A percentile compares a stretch with the other conserved stretches of the same genome.
phyloP scores from a whole-genome alignment of 179 eudicot species.

The Carnegiea gigantea region DNA sequence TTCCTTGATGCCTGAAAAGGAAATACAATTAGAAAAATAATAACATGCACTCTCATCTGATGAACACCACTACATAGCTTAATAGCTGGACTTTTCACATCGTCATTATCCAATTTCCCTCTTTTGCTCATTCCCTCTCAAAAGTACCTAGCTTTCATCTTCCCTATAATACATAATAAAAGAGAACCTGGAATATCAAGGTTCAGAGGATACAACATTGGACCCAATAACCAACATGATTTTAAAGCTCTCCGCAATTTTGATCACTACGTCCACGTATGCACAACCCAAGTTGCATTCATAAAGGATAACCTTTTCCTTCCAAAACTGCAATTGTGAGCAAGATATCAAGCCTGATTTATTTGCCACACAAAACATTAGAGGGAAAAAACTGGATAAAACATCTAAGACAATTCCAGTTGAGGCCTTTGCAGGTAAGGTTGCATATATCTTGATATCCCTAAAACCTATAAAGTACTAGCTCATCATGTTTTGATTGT shows the following conservation, averaged over 20 bases:
- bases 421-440: background rate
- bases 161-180: background rate
- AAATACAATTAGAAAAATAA: background rate
- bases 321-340: background rate
- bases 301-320: background rate
- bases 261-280: background rate
- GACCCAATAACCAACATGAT: background rate
- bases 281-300: background rate
- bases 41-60: background rate
- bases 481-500: background rate
- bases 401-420: background rate
- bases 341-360: background rate
- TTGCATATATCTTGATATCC: background rate
- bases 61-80: background rate
- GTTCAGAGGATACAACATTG: background rate
- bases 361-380: background rate
- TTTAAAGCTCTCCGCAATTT: background rate
- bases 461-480: background rate
- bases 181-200: background rate
- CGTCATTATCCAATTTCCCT: background rate
- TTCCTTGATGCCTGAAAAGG: slow-evolving; percentile 82
- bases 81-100: background rate
- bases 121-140: background rate
- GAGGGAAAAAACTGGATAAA: background rate
- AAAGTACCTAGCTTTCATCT: background rate